Base-by-base conservation (phyloP, 1,284 basidiomycete species). In the Microbotryum scabiosae region DNA sequence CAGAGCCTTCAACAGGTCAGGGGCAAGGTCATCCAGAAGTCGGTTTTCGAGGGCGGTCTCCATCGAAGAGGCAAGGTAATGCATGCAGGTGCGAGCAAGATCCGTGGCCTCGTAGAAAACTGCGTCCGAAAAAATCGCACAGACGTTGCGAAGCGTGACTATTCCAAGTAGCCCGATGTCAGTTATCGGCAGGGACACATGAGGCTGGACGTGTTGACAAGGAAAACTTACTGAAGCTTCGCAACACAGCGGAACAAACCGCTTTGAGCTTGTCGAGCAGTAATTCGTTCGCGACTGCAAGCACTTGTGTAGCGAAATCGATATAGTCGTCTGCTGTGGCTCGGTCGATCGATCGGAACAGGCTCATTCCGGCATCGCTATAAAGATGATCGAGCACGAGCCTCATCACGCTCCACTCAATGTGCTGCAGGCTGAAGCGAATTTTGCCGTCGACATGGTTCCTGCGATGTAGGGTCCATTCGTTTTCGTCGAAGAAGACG, bases 211-310 rank as follows among this genome's bases (percentile, higher is more conserved):
- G 30, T 20, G 28, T 5, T 2, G 32, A 30, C 4, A 46, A 45
- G 16, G 3, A 0, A 3, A 16, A 51, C 71, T 47, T 52, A 73
- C 72, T 60, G 46, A 72, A 71, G 4, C 60, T 79, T 46, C 90
- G 79, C 54, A 94, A 81, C 30, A 86, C 80, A 9, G 79, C 77
- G 3, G 90, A 90, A 76, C 91, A 94, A 12, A 96, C 77, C 3
- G 89, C 80, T 59, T 91, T 82, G 10, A 97, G 82, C 26, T 87
- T 85, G 69, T 90, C 88, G 25, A 97, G 79, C 25, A 97, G 80
- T 2, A 97, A 76, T 75, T 97, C 92, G 68, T 90, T 93, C 36
- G 92, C 89, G 14, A 84, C 85, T 25, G 86, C 85, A 74, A 97
- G 83, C 21, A 97, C 85, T 47, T 88, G 84, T 66, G 94, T 90